Base-by-base conservation (phyloP, 306 rosid species). In the Morella rubra region DNA sequence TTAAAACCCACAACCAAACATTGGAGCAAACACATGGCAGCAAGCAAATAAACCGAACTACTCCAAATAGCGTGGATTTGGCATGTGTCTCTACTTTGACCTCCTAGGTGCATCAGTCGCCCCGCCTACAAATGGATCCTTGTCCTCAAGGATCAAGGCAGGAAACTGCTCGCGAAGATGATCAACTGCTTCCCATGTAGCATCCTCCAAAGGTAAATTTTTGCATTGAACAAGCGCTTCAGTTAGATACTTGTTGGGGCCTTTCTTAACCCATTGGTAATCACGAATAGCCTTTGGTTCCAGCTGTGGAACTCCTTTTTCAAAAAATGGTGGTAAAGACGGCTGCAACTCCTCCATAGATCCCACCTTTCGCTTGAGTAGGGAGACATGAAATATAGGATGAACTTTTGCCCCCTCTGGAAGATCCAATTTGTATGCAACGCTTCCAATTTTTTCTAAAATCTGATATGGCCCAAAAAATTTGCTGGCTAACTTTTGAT, bases 101-200 rank as follows among this genome's bases (percentile, higher is more conserved):
- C n/a, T n/a, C n/a, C n/a, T n/a, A n/a, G n/a, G n/a, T n/a, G n/a
- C 13, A 56, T 55, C 52, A 73, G 7, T 56, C 16, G 51, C 44
- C 50, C n/a, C 68, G 15, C 19, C 77, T 16, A 12, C 0, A 54
- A 56, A 5, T 3, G 9, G 41, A 19, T 4, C 54, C 77, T 56
- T 73, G 77, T 73, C 69, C 53, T 19, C 77, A 56, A 73, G 77
- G 66, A 55, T 20, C 41, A 73, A 1, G 20, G n/a, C 4, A 11
- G 59, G 53, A 55, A 73, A 73, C 19, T 37, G 62, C 0, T 20
- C 0, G 1, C 5, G 20, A 1, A 70, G 0, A 0, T 7, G 6
- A 0, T 19, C 3, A 19, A n/a, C 7, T 2, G 10, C 7, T 22
- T 73, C 77, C 77, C 77, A 73, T 0, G 55, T 44, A 11, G 77